A percentile compares a stretch with the other conserved stretches of the same genome.
These are phyloP conservation scores for Trichocomaceae sp. DNA, from an alignment of 2,329 filamentous ascomycete genomes.

Conservation along the genomic window DNA sequence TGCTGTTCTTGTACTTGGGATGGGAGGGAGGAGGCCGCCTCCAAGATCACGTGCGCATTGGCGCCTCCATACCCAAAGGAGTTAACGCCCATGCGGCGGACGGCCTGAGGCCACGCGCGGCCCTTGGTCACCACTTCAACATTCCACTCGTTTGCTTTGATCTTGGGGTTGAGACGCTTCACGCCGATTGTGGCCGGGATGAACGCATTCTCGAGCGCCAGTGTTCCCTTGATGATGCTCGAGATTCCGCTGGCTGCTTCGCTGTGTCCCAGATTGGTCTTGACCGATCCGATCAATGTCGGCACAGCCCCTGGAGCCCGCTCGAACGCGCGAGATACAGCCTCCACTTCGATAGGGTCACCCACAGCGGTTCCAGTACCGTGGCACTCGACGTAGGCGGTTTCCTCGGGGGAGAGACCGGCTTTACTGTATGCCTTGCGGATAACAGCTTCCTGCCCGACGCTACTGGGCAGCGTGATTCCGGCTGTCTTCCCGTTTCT, in stretches of 20 bases:
- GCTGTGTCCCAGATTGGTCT: conserved; percentile 40
- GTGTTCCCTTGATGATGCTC: conserved; percentile 28
- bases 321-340: conserved; percentile 20
- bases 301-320: conserved; percentile 24
- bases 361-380: conserved; percentile 27
- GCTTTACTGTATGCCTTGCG: neutral
- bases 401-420: conserved; percentile 13
- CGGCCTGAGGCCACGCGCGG: conserved; percentile 12
- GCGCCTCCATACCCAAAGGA: conserved; percentile 4
- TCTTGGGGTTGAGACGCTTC: conserved; percentile 36
- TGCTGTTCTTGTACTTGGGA: conserved; percentile 21
- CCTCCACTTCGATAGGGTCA: conserved; percentile 27
- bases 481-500: too few species aligned
- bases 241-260: conserved; percentile 17
- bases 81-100: neutral
- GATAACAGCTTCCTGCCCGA: too few species aligned
- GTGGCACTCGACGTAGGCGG: conserved; percentile 29
- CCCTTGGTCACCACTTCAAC: conserved; percentile 35
- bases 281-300: conserved; percentile 23
- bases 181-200: conserved; percentile 23
- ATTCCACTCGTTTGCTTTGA: conserved; percentile 24
- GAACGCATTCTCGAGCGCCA: conserved; percentile 26
- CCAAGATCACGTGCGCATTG: conserved; percentile 43
- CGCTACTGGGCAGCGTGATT: too few species aligned
- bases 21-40: conserved; percentile 44